These are phyloP conservation scores for Harringtonia lauricola DNA, from an alignment of 2,329 filamentous ascomycete species.

Conservation along the genomic window DNA sequence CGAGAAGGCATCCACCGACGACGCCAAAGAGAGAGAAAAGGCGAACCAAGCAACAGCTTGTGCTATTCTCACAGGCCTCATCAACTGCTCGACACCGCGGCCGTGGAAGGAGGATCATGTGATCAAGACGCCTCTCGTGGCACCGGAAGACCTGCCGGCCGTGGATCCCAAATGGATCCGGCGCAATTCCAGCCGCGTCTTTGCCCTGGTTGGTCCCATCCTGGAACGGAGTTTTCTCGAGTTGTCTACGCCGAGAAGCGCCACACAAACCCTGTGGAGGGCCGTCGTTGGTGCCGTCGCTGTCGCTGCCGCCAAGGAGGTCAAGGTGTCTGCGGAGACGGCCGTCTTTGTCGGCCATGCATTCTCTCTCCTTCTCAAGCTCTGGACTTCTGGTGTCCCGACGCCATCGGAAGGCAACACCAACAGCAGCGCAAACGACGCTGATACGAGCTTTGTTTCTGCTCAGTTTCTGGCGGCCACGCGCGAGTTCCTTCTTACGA, in stretches of 20 bases:
- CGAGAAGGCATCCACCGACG: slow-evolving; percentile 23
- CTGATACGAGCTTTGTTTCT: slow-evolving; percentile 14
- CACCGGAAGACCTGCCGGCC: slow-evolving; percentile 66
- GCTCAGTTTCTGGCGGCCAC: slow-evolving; percentile 44
- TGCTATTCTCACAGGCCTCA: slow-evolving; percentile 61
- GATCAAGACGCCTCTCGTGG: slow-evolving; percentile 44
- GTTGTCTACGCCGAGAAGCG: slow-evolving; percentile 48
- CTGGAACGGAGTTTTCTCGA: slow-evolving; percentile 51
- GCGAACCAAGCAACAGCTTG: slow-evolving; percentile 48
- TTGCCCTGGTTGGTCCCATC: slow-evolving; percentile 49
- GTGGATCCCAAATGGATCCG: slow-evolving; percentile 84
- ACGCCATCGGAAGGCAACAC: slow-evolving; percentile 4
- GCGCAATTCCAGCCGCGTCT: slow-evolving; percentile 53
- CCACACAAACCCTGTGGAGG: slow-evolving; percentile 44
- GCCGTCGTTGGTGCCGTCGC: slow-evolving; percentile 52
- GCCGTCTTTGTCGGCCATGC: slow-evolving; percentile 66
- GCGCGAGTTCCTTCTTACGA: slow-evolving; percentile 35
- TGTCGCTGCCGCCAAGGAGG: slow-evolving; percentile 68
- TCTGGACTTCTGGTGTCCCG: slow-evolving; percentile 55
- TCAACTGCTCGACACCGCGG: slow-evolving; percentile 46
- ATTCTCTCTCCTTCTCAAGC: slow-evolving; percentile 54
- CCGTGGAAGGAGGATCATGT: slow-evolving; percentile 69
- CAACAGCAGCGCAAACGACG: slow-evolving; percentile 17
- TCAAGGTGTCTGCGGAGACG: slow-evolving; percentile 78
- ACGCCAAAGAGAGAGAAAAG: slow-evolving; percentile 18